Base-by-base conservation (phyloP, 768 basidiomycete genomes). In the Auricularia sp. region DNA sequence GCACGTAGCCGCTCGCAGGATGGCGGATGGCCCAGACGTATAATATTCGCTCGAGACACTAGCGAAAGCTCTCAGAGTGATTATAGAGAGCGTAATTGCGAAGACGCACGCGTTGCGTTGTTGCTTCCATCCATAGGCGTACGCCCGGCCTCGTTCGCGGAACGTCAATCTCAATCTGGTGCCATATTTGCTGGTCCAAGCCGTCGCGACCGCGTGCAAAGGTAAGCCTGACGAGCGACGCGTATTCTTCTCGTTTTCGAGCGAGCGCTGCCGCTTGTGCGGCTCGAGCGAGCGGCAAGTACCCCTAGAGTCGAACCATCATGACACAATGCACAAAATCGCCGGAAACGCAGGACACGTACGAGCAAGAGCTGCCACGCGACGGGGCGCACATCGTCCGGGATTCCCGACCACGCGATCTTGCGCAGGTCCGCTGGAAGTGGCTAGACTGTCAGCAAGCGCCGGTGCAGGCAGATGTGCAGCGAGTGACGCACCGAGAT, bases 1-100 rank as follows among this genome's bases (percentile, higher is more conserved):
- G 97, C 4, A 99, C 97, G 75, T 99, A 98, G 10, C 97, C 97
- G 66, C 91, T 94, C 3, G 97, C 96, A 0, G 97, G 97, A 78
- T 98, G 97, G 68, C 97, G 85, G 71, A 98, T 97, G 12, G 97
- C 97, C 96, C 97, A 98, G 18, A 99, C 95, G 70, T 98, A 99
- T 36, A 99, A 78, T 65, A 99, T 93, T 61, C 94, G 83, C 76
- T 98, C 97, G 47, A 99, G 79, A 70, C 91, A 87, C 93, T 96
- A 42, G 39, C 39, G 39, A 42, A 42, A 42, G 8, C 7, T 42
- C 8, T 12, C 23, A 3, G 36, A 35, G 67, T 67, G 68, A 68
- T 68, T 63, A 56, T 64, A 66, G 65, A 61, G 12, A 8, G 54
- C 44, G 33, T 53, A 64, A 67, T 65, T 67, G 67, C 56, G 62